Conservation (phyloP, 345 rosid genomes). For the Eutrema japonicum region DNA sequence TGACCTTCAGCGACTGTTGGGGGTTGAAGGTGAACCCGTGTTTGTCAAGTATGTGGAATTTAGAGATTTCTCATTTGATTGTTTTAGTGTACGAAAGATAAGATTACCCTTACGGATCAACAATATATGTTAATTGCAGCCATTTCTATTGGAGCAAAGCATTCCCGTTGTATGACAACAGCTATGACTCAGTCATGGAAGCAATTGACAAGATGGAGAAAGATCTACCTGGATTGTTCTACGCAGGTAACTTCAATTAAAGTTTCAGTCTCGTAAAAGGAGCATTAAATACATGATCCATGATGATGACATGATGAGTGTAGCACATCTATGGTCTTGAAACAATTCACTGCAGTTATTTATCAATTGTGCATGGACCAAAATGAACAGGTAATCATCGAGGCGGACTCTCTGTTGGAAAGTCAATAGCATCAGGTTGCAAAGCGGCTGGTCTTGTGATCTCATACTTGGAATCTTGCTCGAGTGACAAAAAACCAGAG, state of each 20-base stretch:
- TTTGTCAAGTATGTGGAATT: conserved; percentile 66
- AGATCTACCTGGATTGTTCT: conserved; percentile 90
- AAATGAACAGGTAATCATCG: conserved; percentile 74
- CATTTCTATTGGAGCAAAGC: conserved; percentile 91
- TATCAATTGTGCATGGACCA: background rate
- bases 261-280: conserved; percentile 24
- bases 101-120: conserved; percentile 1
- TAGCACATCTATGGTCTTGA: conserved; percentile 6
- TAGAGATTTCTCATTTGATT: background rate
- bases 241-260: conserved; percentile 68
- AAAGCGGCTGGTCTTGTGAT: conserved; percentile 88
- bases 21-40: conserved; percentile 89
- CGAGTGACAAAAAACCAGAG: conserved; percentile 44
- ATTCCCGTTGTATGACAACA: conserved; percentile 75
- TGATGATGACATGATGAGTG: conserved; percentile 1
- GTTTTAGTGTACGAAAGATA: conserved; percentile 9
- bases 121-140: conserved; percentile 52
- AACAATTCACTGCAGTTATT: conserved; percentile 10
- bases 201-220: conserved; percentile 81
- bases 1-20: conserved; percentile 78
- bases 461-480: conserved; percentile 69
- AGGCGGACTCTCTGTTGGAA: conserved; percentile 88
- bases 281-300: conserved; percentile 1
- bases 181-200: conserved; percentile 66
- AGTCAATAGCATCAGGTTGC: conserved; percentile 81